Conservation (phyloP, 192 early-diverging fungal genomes). For the Coemansia sp. region DNA sequence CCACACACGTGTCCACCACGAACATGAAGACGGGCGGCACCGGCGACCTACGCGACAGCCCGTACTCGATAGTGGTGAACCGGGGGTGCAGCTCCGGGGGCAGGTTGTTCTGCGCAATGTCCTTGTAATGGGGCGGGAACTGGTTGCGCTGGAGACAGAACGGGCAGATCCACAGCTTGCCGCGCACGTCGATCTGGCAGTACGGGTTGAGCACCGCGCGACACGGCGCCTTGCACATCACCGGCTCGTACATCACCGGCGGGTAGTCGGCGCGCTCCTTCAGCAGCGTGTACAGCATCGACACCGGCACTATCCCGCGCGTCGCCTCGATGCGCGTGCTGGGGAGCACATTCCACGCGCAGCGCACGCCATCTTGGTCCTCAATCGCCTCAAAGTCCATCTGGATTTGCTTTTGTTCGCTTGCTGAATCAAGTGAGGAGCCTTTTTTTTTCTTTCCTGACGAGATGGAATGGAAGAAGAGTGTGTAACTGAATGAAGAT, state of each 20-base stretch:
- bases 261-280: conserved; percentile 87
- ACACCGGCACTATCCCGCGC: conserved; percentile 92
- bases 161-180: conserved; percentile 98
- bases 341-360: conserved; percentile 98
- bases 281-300: conserved; percentile 89
- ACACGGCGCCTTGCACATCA: conserved; percentile 94
- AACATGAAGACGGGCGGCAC: conserved; percentile 95
- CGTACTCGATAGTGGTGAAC: conserved; percentile 97
- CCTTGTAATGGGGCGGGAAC: conserved; percentile 96
- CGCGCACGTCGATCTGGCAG: conserved; percentile 96
- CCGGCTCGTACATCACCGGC: conserved; percentile 95
- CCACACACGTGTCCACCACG: conserved; percentile 96
- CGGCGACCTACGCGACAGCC: conserved; percentile 79
- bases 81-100: conserved; percentile 90
- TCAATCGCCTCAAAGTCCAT: conserved; percentile 89
- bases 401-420: neutral
- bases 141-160: conserved; percentile 97
- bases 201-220: conserved; percentile 96
- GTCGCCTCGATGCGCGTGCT: conserved; percentile 91
- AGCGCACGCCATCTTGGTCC: conserved; percentile 93
- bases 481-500: too few relatives aligned
- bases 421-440: neutral
- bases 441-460: neutral
- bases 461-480: too few relatives aligned
- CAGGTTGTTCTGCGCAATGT: conserved; percentile 89